These are phyloP conservation scores for Paecilomyces sp. DNA, from an alignment of 2,329 filamentous ascomycete genomes.

Conservation along the genomic window DNA sequence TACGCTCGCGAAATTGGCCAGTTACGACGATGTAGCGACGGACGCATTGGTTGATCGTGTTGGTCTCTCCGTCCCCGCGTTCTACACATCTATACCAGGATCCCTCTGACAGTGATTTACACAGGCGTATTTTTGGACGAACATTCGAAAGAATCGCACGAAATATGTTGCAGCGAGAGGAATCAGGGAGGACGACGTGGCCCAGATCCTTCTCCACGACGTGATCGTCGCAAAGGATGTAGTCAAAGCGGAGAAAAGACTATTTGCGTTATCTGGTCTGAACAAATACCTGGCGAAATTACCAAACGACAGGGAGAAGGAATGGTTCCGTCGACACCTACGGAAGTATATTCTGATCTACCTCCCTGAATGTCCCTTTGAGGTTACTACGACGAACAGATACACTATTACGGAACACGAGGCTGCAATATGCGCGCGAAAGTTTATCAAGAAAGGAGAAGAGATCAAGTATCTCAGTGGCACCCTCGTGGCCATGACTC, in stretches of 20 bases:
- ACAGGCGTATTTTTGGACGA: conserved; percentile 93
- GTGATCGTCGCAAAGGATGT: conserved; percentile 70
- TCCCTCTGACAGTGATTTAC: conserved; percentile 5
- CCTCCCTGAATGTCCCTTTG: conserved; percentile 86
- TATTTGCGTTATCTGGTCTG: conserved; percentile 67
- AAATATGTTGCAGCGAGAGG: conserved; percentile 81
- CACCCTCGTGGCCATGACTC: conserved; percentile 85
- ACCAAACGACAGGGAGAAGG: conserved; percentile 69
- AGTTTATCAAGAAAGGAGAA: conserved; percentile 71
- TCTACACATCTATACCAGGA: not conserved
- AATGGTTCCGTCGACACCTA: conserved; percentile 79
- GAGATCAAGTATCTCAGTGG: conserved; percentile 85
- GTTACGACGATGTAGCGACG: conserved; percentile 92
- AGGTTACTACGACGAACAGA: conserved; percentile 87
- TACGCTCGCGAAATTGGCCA: conserved; percentile 78
- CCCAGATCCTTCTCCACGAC: conserved; percentile 53
- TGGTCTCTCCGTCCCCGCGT: conserved; percentile 15
- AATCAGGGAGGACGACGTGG: conserved; percentile 59
- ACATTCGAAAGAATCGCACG: conserved; percentile 85
- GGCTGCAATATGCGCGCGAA: conserved; percentile 76
- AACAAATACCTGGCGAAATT: conserved; percentile 63
- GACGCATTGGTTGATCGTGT: conserved; percentile 94
- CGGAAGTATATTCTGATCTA: conserved; percentile 91
- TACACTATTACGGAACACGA: conserved; percentile 90
- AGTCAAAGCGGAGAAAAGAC: conserved; percentile 60